phyloP scores from a whole-genome alignment of 768 basidiomycete genomes.

The Tylopilus plumbeoviolaceoides region DNA sequence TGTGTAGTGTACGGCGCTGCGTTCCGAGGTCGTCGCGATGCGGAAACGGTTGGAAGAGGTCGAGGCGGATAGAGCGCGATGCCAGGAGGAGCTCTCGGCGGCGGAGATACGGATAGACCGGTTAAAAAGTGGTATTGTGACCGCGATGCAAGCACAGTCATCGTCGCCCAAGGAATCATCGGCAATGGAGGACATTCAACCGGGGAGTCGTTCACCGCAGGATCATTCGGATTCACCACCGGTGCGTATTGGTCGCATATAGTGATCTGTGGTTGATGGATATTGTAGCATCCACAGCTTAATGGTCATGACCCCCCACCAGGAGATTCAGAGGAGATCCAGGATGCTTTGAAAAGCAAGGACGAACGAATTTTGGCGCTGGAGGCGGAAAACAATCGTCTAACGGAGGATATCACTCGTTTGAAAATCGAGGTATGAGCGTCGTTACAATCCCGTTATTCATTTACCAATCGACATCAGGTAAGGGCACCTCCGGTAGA shows the following conservation, averaged over 20 bases:
- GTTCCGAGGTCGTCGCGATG: constrained; percentile 53
- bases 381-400: constrained; percentile 40
- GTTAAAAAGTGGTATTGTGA: constrained; percentile 50
- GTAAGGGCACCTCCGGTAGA: constrained; percentile 42
- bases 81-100: constrained; percentile 46
- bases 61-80: constrained; percentile 45
- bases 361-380: constrained; percentile 48
- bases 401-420: constrained; percentile 43
- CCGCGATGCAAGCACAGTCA: constrained; percentile 40
- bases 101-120: constrained; percentile 65
- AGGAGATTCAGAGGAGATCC: constrained; percentile 39
- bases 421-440: constrained; percentile 44
- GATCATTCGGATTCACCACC: constrained; percentile 58
- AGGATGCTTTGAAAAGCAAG: constrained; percentile 19
- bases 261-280: constrained; percentile 33
- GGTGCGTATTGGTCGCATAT: constrained; percentile 55
- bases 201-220: constrained; percentile 42
- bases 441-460: background rate
- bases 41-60: constrained; percentile 48
- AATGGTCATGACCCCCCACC: constrained; percentile 41
- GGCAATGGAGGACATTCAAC: constrained; percentile 25
- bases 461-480: constrained; percentile 24
- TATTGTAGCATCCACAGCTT: constrained; percentile 37
- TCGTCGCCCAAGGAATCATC: constrained; percentile 32
- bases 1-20: constrained; percentile 51